These are phyloP conservation scores for Phytophthora cactorum DNA, from an alignment of 352 stramenopile genomes.

Conservation along the genomic window DNA sequence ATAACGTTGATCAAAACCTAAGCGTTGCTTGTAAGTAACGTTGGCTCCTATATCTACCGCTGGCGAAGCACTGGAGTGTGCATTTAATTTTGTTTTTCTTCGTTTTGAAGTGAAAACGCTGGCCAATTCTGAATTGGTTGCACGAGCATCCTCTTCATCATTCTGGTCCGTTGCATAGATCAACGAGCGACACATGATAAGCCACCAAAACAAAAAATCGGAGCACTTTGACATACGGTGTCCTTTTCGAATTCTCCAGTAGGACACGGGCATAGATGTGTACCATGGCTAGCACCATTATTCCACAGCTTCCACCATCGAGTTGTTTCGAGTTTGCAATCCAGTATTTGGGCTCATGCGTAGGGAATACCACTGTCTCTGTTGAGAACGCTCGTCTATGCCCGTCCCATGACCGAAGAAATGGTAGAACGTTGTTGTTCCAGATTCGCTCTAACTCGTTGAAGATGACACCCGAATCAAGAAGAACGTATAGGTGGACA, in stretches of 20 bases:
- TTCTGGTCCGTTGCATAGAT: not conserved
- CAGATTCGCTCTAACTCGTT: not conserved
- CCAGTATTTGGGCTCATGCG: not conserved
- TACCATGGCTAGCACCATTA: slow-evolving; percentile 1
- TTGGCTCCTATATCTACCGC: too few species aligned
- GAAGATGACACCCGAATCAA: not conserved
- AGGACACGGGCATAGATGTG: not conserved
- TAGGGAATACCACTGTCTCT: not conserved
- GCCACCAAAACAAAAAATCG: not conserved
- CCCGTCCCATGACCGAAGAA: not conserved
- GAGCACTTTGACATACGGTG: not conserved
- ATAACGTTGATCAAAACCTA: too few species aligned
- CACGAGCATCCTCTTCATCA: not conserved
- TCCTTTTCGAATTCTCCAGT: not conserved
- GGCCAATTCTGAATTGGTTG: not conserved
- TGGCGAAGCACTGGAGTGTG: too few species aligned
- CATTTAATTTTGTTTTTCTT: too few species aligned
- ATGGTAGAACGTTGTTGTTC: not conserved
- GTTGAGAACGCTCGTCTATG: not conserved
- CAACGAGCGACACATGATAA: not conserved
- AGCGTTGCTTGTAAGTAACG: too few species aligned
- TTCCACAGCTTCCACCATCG: not conserved
- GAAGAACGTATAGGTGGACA: not conserved
- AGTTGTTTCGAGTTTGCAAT: not conserved
- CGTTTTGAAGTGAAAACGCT: not conserved